Base-by-base conservation (phyloP, 108 stramenopile species). In the Fistulifera pelliculosa region DNA sequence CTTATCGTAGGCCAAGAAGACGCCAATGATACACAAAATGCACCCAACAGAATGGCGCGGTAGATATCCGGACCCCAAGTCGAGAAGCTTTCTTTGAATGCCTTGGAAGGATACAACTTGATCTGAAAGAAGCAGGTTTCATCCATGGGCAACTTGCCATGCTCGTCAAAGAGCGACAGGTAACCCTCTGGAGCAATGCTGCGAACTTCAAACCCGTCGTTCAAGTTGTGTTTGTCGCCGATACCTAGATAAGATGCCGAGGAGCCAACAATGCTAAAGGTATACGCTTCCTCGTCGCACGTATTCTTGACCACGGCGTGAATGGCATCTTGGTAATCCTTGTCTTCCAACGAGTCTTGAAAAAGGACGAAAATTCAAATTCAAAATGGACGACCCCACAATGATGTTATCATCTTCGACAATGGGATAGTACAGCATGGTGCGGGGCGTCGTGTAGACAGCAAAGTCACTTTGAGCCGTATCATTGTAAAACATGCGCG, bases 1-100 rank as follows among this genome's bases (percentile, higher is more conserved):
- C 19, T 47, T 62, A 64, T 75, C 74, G 47, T 71, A 75, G 0
- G 71, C 44, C n/a, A 71, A 31, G 41, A 75, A 75, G 0, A 70
- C 38, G n/a, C 47, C 61, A 14, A 56, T 52, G 17, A 65, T 68
- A 41, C 61, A 0, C 67, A n/a, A 38, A 75, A 75, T 2, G 71
- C 66, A 5, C 66, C 41, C 5, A 69, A 50, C 7, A 64, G 54
- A 1, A 54, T 66, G 0, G 19, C 44, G 11, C 44, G 44, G 11
- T 19, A 45, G 19, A 45, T 45, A 45, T 45, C 21, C 3, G 44
- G 44, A 11, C 5, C 16, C 19, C 16, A 45, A 4, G 16, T 45
- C 7, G 16, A 3, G 11, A 19, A 45, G 6, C 19, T 45, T 3
- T 17, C 11, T 11, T 45, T 17, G 21, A 45, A 45, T 11, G 16